These are phyloP conservation scores for Fusarium luffae DNA, from an alignment of 2,329 filamentous ascomycete species.

Conservation along the genomic window DNA sequence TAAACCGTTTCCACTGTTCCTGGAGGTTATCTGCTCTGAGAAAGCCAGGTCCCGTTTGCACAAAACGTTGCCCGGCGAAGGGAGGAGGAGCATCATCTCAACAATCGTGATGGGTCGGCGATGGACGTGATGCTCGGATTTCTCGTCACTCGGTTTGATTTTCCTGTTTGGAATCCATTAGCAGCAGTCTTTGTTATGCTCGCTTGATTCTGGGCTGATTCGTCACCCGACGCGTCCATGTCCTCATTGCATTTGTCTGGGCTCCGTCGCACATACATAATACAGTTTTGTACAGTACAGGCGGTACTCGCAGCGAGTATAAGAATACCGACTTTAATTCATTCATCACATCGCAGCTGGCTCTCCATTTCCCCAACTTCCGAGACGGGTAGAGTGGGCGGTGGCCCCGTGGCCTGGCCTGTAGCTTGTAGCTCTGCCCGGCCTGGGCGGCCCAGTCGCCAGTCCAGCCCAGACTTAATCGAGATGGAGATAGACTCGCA, in stretches of 20 bases:
- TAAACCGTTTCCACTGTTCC: constrained; percentile 28
- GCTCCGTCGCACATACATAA: constrained; percentile 38
- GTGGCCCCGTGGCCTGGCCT: constrained; percentile 33
- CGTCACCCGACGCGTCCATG: constrained; percentile 44
- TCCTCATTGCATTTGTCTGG: constrained; percentile 20
- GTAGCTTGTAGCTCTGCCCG: background rate
- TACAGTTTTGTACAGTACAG: constrained; percentile 26
- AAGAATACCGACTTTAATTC: background rate
- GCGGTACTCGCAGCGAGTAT: background rate
- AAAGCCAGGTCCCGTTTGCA: constrained; percentile 26
- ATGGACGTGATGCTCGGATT: constrained; percentile 1
- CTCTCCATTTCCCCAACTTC: constrained; percentile 42
- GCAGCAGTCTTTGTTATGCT: constrained; percentile 25
- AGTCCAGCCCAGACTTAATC: constrained; percentile 30
- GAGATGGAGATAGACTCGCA: constrained; percentile 40
- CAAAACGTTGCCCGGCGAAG: constrained; percentile 7
- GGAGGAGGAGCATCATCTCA: constrained; percentile 13
- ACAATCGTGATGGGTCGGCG: constrained; percentile 6
- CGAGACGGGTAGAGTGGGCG: constrained; percentile 39
- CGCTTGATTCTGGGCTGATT: constrained; percentile 44
- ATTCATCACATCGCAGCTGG: constrained; percentile 1
- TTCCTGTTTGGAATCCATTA: constrained; percentile 31
- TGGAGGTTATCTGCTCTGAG: constrained; percentile 22
- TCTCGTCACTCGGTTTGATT: constrained; percentile 32
- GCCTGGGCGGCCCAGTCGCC: constrained; percentile 25